Base-by-base conservation (phyloP, 2,329 filamentous ascomycete species). In the Taxawa tesnikishii region DNA sequence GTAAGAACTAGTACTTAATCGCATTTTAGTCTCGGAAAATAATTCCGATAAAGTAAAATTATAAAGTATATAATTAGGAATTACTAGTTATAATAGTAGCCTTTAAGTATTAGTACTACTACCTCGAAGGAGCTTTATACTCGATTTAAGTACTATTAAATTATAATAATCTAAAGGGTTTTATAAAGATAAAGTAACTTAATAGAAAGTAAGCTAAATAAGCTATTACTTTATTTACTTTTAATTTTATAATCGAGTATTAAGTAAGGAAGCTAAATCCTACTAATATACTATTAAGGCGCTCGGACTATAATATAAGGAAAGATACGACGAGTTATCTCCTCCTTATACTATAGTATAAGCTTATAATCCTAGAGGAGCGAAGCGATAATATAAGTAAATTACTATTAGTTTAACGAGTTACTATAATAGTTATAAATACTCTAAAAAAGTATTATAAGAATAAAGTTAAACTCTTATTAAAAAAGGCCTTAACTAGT, bases 51-150 rank as follows among this genome's bases (percentile, higher is more conserved):
- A 24, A 42, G 29, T 14, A 12, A 8, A 31, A 34, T 18, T 42
- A 40, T 11, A 24, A 34, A 15, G 33, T 27, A 4, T 37, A 40
- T 31, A 28, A 42, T 26, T 28, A 40, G n/a, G 31, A 40, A 23
- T 29, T 42, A 11, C 15, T 40, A 33, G 34, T 24, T 17, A 37
- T 42, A 25, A 25, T 42, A 9, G 29, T 34, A 5, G 6, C 15
- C 13, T 42, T 43, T 29, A 38, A 37, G n/a, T 21, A 33, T 13
- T 40, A 31, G 32, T 3, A 15, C 4, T 16, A 38, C 18, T 38
- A 38, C 35, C 29, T 38, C 7, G 17, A 40, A 14, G 29, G 36
- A 7, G 15, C 21, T 5, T 28, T 9, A 15, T 17, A 34, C 29
- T 16, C 18, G 13, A 19, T 34, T 7, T 19, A 34, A 14, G 31